Evolutionary conservation across 805 yeast species (phyloP), one percentile per base, ranked within the genome.

Genomic region (Grigorovia yakushimaensis): DNA sequence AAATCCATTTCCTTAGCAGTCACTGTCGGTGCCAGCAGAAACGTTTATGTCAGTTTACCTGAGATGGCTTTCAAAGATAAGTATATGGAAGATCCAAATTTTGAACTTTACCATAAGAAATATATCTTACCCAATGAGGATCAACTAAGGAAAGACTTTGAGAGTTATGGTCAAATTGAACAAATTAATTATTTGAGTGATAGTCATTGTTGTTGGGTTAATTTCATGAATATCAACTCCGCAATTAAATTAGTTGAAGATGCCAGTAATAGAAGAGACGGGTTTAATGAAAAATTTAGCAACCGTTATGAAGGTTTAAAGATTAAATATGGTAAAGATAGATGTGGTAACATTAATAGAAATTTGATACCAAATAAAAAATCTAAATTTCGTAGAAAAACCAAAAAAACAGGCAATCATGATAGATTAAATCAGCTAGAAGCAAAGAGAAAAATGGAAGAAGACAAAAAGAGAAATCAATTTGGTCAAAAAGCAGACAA

Each of bases 21-120:
- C 2, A 76, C 84, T 1, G 74, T 76, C 2, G 88, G 89, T 27
- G 91, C 89, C 2, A 78, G 85, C 30, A 74, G 94, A 68, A 84
- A 84, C 59, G 77, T 84, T 15, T 84, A 84, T 61, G 78, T 84
- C 49, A 88, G 91, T 36, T 64, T 79, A 46, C 71, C 70, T 15
- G 72, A 67, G 45, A 57, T 53, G 43, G 64, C 69, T 6, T 74
- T 71, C 50, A 69, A 73, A 41, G 68, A 68, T 41, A 64, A 64
- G 45, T 59, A 47, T 42, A 54, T 55, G 10, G 55, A 54, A 22
- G 66, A 63, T 51, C 68, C 66, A 11, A 58, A 59, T 23, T 67
- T 61, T 39, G 55, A 62, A 23, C 60, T 59, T 37, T 58, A 48
- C 42, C 62, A 57, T 35, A 55, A 58, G 17, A 57, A 56, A 22